Base-by-base conservation (phyloP, 2,329 filamentous ascomycete species). In the Aspergillus sp. region DNA sequence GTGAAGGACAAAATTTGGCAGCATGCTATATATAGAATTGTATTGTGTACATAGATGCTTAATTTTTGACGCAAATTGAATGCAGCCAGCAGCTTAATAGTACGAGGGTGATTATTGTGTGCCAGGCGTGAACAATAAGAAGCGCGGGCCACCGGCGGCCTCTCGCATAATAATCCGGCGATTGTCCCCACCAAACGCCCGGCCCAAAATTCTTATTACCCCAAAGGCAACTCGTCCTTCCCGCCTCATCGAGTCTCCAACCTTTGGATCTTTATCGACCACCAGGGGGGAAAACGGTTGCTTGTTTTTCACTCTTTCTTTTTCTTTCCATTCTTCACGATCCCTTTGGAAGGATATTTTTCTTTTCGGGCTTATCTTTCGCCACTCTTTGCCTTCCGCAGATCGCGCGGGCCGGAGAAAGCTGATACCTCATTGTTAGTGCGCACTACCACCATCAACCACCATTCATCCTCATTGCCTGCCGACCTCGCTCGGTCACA, bases 171-270 rank as follows among this genome's bases (percentile, higher is more conserved):
- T 36, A 59, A 56, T 50, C 55, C 50, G 52, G 47, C 25, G 39
- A 36, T 47, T 45, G 60, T 64, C 65, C 64, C 67, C 67, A 68
- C 63, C 65, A 63, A 36, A 54, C 43, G 64, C 52, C 32, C 55
- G 30, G 50, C 55, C 62, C 65, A 68, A 68, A 66, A 68, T 68
- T 67, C 63, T 65, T 63, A 67, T 60, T 55, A 59, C 55, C 57
- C 59, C 52, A 57, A 61, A 51, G 49, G 23, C 39, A 36, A 48
- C 57, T 36, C 57, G 54, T 53, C 47, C 59, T 60, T 52, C 55
- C 49, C 52, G 53, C 57, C 39, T 36, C 61, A 23, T 30, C 57
- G 57, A 55, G 57, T 56, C 59, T 61, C 62, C 63, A 63, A 52
- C 49, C 54, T 61, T 36, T 59, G 47, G 48, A 50, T 56, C 52